A percentile compares a stretch with the other conserved stretches of the same genome.
phyloP scores from a whole-genome alignment of 2,329 filamentous ascomycete genomes.

The Lecanoromycetidae sp. region DNA sequence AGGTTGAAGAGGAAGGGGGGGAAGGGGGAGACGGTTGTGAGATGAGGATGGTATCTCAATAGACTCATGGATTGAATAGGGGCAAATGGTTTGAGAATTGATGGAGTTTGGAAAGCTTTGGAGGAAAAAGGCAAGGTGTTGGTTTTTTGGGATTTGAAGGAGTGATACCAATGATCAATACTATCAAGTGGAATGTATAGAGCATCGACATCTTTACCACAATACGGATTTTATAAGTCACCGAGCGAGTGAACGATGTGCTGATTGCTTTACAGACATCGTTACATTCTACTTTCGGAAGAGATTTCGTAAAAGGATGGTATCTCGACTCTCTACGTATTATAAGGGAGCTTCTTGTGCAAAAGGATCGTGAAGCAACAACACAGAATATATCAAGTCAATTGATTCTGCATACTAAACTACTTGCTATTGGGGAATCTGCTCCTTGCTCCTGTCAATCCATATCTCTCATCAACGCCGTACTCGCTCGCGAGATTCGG shows the following conservation, averaged over 20 bases:
- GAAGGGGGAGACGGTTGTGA: background rate
- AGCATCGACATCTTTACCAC: too few species aligned
- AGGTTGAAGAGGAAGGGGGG: background rate
- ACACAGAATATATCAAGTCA: background rate
- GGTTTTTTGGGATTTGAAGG: background rate
- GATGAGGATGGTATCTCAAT: background rate
- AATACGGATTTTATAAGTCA: too few species aligned
- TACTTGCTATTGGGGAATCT: slow-evolving; percentile 1
- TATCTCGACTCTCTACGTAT: too few species aligned
- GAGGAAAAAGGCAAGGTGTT: background rate
- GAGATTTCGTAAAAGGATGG: too few species aligned
- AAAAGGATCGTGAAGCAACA: background rate
- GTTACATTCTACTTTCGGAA: too few species aligned
- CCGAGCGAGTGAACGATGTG: too few species aligned
- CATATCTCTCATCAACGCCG: background rate
- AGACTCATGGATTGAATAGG: background rate
- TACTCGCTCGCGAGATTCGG: background rate
- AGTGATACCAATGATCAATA: background rate
- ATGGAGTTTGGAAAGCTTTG: background rate
- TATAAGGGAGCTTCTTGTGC: too few species aligned
- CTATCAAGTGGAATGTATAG: background rate
- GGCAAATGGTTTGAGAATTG: background rate
- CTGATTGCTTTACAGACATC: too few species aligned
- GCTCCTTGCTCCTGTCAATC: background rate
- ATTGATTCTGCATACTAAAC: background rate